A percentile compares a stretch with the other conserved stretches of the same genome.
Conservation (phyloP, 768 basidiomycete genomes). For the Phanerochaete sordida region DNA sequence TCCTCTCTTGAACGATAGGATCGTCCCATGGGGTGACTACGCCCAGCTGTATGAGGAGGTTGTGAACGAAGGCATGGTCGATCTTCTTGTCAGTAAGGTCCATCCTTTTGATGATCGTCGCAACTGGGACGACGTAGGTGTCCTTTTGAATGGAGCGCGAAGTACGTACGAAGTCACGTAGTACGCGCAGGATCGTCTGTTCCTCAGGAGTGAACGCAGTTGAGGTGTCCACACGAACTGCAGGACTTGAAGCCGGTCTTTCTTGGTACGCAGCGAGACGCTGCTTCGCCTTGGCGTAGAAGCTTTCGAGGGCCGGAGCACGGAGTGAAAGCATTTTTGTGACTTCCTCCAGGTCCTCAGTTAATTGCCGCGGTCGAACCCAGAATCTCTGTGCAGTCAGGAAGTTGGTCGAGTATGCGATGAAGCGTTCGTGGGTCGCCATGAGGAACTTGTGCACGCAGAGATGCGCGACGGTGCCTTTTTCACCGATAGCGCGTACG, state of each 20-base stretch:
- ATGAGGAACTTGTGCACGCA: slow-evolving; percentile 67
- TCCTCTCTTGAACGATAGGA: slow-evolving; percentile 5
- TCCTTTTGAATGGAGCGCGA: slow-evolving; percentile 52
- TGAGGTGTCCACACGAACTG: slow-evolving; percentile 21
- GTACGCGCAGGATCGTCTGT: slow-evolving; percentile 52
- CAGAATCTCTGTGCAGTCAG: slow-evolving; percentile 47
- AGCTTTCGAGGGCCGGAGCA: slow-evolving; percentile 40
- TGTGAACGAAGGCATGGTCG: slow-evolving; percentile 30
- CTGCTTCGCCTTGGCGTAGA: slow-evolving; percentile 45
- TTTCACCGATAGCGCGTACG: slow-evolving; percentile 30
- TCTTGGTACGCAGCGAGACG: slow-evolving; percentile 35
- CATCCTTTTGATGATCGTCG: slow-evolving; percentile 57
- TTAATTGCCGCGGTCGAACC: slow-evolving; percentile 59
- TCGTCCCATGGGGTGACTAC: slow-evolving; percentile 83
- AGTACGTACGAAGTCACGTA: slow-evolving; percentile 50
- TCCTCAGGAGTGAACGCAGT: slow-evolving; percentile 52
- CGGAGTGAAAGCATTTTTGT: slow-evolving; percentile 41
- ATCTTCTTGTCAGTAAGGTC: slow-evolving; percentile 35
- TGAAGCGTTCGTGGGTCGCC: slow-evolving; percentile 46
- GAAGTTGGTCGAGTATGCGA: slow-evolving; percentile 45
- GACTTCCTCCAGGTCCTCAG: slow-evolving; percentile 48
- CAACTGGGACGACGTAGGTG: slow-evolving; percentile 52
- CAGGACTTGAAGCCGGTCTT: slow-evolving; percentile 28
- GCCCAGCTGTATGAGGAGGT: slow-evolving; percentile 67
- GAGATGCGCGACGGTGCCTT: slow-evolving; percentile 34